A percentile compares a stretch with the other conserved stretches of the same genome.
These are phyloP conservation scores for Penstemon eatonii DNA, from an alignment of 257 asterid genomes.

Conservation along the genomic window DNA sequence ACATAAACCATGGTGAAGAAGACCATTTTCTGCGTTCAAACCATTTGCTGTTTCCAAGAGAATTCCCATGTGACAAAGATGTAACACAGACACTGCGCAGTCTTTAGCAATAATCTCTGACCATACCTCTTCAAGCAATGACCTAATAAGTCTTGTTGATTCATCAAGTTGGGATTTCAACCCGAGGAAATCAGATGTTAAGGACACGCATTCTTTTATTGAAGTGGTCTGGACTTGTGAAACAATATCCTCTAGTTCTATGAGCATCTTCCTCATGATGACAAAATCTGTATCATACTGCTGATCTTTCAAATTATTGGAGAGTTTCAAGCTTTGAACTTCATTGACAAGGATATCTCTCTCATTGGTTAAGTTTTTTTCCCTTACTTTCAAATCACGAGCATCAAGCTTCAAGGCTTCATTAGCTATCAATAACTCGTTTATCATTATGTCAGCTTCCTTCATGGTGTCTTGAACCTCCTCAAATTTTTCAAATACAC, in stretches of 20 bases:
- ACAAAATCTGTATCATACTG: slow-evolving; percentile 53
- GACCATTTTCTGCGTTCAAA: slow-evolving; percentile 82
- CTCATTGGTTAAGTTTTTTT: slow-evolving; percentile 41
- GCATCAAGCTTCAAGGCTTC: slow-evolving; percentile 70
- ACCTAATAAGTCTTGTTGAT: slow-evolving; percentile 53
- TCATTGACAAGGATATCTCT: slow-evolving; percentile 48
- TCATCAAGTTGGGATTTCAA: slow-evolving; percentile 55
- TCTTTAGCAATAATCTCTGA: slow-evolving; percentile 85
- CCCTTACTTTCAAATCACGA: slow-evolving; percentile 53
- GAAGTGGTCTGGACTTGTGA: slow-evolving; percentile 49
- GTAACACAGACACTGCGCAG: slow-evolving; percentile 80
- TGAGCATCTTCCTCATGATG: slow-evolving; percentile 44
- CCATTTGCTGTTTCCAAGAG: slow-evolving; percentile 82
- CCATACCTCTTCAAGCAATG: slow-evolving; percentile 85
- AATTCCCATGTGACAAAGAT: slow-evolving; percentile 90
- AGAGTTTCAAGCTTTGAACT: slow-evolving; percentile 57
- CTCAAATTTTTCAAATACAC: slow-evolving; percentile 79
- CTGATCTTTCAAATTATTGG: slow-evolving; percentile 52
- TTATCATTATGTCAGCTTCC: slow-evolving; percentile 90
- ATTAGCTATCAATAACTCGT: slow-evolving; percentile 85
- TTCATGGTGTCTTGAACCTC: slow-evolving; percentile 87
- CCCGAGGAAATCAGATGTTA: slow-evolving; percentile 49
- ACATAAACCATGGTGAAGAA: slow-evolving; percentile 73
- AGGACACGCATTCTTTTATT: slow-evolving; percentile 46
- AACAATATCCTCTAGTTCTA: slow-evolving; percentile 66